Evolutionary conservation across 176 grass and related monocot species (phyloP).

Genomic region (Rhynchospora pubera): DNA sequence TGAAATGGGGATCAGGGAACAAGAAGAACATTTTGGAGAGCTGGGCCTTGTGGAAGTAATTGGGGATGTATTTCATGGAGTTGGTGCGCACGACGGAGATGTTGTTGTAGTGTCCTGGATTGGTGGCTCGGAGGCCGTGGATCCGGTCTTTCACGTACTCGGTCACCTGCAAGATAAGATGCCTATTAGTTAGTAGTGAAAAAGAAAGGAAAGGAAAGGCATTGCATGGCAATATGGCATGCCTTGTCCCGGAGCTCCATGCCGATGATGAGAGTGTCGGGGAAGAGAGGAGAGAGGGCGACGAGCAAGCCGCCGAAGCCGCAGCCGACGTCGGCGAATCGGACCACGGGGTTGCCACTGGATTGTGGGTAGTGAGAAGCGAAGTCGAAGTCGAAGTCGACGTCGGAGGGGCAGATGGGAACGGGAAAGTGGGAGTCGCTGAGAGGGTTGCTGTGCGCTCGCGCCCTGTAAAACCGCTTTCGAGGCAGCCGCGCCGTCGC

Average conservation of each 20-base stretch:
- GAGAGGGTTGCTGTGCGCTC: constrained; percentile 88
- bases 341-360: constrained; percentile 16
- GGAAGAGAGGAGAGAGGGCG: constrained; percentile 65
- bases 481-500: constrained; percentile 38
- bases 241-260: constrained; percentile 97
- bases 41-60: constrained; percentile 83
- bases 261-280: constrained; percentile 79
- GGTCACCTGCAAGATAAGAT: constrained; percentile 41
- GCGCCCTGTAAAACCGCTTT: constrained; percentile 75
- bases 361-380: constrained; percentile 46
- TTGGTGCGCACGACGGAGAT: constrained; percentile 92
- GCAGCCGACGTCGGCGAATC: constrained; percentile 69
- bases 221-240: not conserved
- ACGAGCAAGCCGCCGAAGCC: constrained; percentile 73
- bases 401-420: constrained; percentile 50
- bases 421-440: constrained; percentile 95
- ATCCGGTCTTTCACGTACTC: constrained; percentile 96
- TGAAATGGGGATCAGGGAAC: constrained; percentile 94
- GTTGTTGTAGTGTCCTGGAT: constrained; percentile 69
- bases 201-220: not conserved
- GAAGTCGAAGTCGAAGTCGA: constrained; percentile 66
- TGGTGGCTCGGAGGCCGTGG: constrained; percentile 64
- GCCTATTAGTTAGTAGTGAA: too few species aligned
- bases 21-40: constrained; percentile 97
- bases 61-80: constrained; percentile 95